Percentiles rank a stretch among this genome's conserved stretches.
Conservation (phyloP, 2,329 filamentous ascomycete species). For the Penicillium janthinellum region DNA sequence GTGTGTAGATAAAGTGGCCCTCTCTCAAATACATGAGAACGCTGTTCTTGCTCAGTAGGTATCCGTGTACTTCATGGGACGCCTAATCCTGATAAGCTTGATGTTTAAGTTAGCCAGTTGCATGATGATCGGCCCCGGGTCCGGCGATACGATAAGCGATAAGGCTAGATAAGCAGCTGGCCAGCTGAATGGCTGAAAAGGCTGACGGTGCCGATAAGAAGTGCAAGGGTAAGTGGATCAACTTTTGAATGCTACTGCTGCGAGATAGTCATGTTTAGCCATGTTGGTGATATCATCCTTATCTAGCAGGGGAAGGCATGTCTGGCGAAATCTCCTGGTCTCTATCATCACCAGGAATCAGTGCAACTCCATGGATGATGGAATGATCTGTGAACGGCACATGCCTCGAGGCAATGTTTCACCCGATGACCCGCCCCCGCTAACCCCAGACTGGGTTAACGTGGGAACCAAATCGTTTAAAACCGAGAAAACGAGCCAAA, state of each 20-base stretch:
- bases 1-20: no score
- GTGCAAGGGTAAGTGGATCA: no score
- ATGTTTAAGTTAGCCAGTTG: neutral
- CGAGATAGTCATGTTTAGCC: no score
- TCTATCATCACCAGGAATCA: neutral
- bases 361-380: neutral
- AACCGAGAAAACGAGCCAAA: neutral
- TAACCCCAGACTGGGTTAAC: conserved; percentile 2
- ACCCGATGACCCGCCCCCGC: neutral
- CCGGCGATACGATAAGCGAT: neutral
- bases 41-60: no score
- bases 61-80: no score
- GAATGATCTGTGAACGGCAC: neutral
- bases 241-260: no score
- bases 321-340: neutral
- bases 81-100: no score
- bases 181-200: neutral
- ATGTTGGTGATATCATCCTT: neutral
- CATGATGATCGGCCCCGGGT: neutral
- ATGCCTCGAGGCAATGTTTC: neutral
- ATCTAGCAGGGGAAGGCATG: neutral
- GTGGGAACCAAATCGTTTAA: neutral
- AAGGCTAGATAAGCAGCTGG: neutral
- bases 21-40: no score
- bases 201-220: neutral